Evolutionary conservation across 768 basidiomycete genomes (phyloP), one percentile per base, ranked within the genome.

Genomic region (Daedaleopsis sinensis): DNA sequence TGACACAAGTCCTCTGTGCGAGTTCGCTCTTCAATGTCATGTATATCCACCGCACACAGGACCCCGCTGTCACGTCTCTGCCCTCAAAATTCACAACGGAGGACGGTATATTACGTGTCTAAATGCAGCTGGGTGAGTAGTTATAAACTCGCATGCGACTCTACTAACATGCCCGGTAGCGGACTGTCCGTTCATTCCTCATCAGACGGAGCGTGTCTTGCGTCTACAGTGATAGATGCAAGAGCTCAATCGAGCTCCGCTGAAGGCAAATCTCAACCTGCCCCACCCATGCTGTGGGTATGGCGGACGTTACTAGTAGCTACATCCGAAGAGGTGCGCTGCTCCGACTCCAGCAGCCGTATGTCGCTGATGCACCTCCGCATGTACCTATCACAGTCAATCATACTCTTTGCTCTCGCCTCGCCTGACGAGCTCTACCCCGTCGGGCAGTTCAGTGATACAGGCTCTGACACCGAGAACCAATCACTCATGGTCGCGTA

Each of bases 71-170:
- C 70, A 77, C 13, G 77, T 88, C 1, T 74, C 79, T 19, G 77
- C 79, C n/a, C 69, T 91, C 36, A 69, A 79, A 10, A 54, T 81
- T 11, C 71, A 87, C 13, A 74, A 79, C n/a, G 72, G 76, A 24
- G 73, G 76, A 13, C 62, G 73, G 11, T 70, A 82, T 50, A 58
- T 90, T 27, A 74, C 82, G 1, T 82, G 82, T 23, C 72, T 93
- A 43, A 87, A 88, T 53, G 79, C 84, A 65, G 79, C 82, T 44
- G 92, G 91, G 91, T 91, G 68, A 69, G 78, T 71, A 15, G 10
- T 0, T 23, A 16, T 7, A 44, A 9, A 52, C 3, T 15, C 2
- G 11, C 12, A n/a, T 12, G 11, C 7, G 19, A 21, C 19, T 24
- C 2, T 4, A 52, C 44, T 58, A 27, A 56, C 19, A 9, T 51